These are phyloP conservation scores for Plasmodium fragile DNA, from an alignment of 169 alveolate genomes.

Conservation along the genomic window DNA sequence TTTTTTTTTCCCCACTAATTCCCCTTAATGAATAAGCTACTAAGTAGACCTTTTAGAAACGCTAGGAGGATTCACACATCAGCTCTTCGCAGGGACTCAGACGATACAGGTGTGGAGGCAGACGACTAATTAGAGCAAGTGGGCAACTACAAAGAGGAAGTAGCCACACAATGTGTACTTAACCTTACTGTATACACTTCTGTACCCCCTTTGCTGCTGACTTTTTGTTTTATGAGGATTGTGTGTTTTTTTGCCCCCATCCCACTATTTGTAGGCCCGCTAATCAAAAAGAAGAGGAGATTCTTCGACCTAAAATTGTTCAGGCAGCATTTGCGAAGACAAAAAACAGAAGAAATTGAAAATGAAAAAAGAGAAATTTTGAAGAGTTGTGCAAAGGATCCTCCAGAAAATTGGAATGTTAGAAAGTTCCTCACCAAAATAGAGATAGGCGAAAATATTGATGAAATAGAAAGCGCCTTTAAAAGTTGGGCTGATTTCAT, in stretches of 20 bases:
- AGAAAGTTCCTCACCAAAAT: conserved; percentile 84
- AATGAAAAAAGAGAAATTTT: conserved; percentile 81
- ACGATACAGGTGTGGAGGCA: conserved; percentile 60
- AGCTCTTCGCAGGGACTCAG: conserved; percentile 40
- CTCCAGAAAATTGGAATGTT: conserved; percentile 90
- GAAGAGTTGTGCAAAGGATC: conserved; percentile 82
- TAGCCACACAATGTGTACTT: background rate
- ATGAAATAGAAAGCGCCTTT: conserved; percentile 85
- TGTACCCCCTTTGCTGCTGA: background rate
- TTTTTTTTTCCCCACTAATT: background rate
- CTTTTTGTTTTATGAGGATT: background rate
- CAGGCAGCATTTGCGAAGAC: conserved; percentile 83
- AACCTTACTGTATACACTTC: background rate
- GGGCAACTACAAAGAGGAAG: background rate
- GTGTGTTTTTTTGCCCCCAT: background rate
- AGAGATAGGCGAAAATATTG: conserved; percentile 87
- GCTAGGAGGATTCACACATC: conserved; percentile 50
- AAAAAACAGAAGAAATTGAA: conserved; percentile 84
- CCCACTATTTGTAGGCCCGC: conserved; percentile 78
- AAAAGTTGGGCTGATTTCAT: conserved; percentile 86
- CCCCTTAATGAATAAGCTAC: conserved; percentile 34
- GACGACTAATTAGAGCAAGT: background rate
- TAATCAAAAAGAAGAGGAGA: conserved; percentile 81
- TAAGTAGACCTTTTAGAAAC: conserved; percentile 16
- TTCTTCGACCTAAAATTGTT: conserved; percentile 85